A percentile compares a stretch with the other conserved stretches of the same genome.
These are phyloP conservation scores for Brasilioporus rufonigricans DNA, from an alignment of 768 basidiomycete species.

Conservation along the genomic window DNA sequence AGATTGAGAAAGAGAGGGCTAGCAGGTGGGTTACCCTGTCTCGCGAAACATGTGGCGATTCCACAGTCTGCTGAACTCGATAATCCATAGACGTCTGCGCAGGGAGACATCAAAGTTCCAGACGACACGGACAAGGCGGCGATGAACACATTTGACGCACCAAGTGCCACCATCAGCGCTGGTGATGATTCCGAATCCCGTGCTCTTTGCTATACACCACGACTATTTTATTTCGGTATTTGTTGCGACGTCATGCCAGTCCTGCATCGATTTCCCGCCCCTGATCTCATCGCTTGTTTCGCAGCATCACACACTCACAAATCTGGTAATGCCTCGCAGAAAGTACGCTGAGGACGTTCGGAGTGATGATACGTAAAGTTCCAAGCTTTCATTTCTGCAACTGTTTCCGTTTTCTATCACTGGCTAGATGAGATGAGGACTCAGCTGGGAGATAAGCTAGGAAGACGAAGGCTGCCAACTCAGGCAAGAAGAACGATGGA, in stretches of 20 bases:
- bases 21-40: conserved; percentile 47
- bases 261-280: conserved; percentile 14
- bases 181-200: conserved; percentile 3
- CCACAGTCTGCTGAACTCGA: conserved; percentile 1
- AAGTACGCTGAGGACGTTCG: not conserved
- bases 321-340: not conserved
- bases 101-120: conserved; percentile 69
- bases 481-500: conserved; percentile 2
- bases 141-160: conserved; percentile 19
- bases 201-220: conserved; percentile 6
- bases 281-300: conserved; percentile 9
- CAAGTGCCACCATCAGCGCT: conserved; percentile 5
- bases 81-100: conserved; percentile 48
- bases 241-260: conserved; percentile 14
- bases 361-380: conserved; percentile 11
- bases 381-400: conserved; percentile 13
- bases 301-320: conserved; percentile 1
- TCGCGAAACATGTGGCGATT: not conserved
- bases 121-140: conserved; percentile 41
- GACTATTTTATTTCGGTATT: conserved; percentile 26
- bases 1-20: conserved; percentile 83
- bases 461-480: conserved; percentile 13
- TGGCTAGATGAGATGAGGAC: conserved; percentile 8
- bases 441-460: conserved; percentile 25
- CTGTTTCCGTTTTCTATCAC: conserved; percentile 1